Percentiles rank a stretch among this genome's conserved stretches.
Evolutionary conservation across 768 basidiomycete species (phyloP).

Genomic region (Asterophora lycoperdoides): DNA sequence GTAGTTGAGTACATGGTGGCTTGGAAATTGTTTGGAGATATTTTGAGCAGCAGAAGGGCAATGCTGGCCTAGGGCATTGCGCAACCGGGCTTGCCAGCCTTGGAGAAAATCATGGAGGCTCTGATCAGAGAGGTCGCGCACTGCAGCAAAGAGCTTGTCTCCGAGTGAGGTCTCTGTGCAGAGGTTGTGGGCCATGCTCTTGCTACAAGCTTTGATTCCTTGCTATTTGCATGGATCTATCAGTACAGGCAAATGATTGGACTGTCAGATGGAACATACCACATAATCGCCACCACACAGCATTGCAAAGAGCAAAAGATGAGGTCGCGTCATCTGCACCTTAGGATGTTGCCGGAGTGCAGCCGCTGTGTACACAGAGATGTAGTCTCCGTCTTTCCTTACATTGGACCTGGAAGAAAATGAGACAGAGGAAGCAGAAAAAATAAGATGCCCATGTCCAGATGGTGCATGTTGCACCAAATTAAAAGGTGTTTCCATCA

Average conservation of each 20-base stretch:
- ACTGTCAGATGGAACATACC: constrained; percentile 15
- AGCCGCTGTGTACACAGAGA: constrained; percentile 16
- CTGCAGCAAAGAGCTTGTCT: constrained; percentile 42
- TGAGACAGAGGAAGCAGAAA: neutral
- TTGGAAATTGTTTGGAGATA: constrained; percentile 47
- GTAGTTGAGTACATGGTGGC: constrained; percentile 45
- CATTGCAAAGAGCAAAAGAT: constrained; percentile 30
- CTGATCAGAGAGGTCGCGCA: constrained; percentile 9
- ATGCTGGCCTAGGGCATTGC: constrained; percentile 40
- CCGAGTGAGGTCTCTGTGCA: constrained; percentile 52
- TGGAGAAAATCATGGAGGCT: constrained; percentile 4
- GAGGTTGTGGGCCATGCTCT: constrained; percentile 51
- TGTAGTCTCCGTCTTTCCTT: constrained; percentile 44
- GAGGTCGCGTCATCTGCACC: constrained; percentile 15
- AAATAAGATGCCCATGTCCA: constrained; percentile 30
- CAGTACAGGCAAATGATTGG: neutral
- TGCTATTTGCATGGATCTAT: constrained; percentile 1
- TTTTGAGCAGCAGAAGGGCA: constrained; percentile 41
- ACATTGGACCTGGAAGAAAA: constrained; percentile 35
- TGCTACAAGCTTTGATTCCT: constrained; percentile 40
- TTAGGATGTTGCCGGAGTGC: constrained; percentile 19
- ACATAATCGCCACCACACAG: constrained; percentile 33
- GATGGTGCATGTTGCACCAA: constrained; percentile 20
- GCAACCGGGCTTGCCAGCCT: constrained; percentile 8
- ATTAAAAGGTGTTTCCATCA: constrained; percentile 44